phyloP scores from a whole-genome alignment of 768 basidiomycete species.

The Rhodotorula diobovata region DNA sequence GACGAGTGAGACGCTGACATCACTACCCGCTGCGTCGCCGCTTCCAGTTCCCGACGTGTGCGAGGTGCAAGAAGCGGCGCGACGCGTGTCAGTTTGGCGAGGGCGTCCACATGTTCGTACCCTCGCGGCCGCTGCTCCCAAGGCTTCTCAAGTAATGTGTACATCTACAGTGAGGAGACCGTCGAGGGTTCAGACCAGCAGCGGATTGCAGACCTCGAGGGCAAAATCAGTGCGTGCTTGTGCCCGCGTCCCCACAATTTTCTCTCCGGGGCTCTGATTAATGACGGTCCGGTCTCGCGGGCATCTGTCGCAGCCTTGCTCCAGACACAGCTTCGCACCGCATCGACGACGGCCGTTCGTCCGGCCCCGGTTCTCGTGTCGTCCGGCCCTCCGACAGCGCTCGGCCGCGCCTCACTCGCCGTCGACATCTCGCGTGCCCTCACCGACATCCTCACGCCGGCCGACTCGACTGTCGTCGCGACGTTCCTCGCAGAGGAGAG shows the following conservation, averaged over 20 bases:
- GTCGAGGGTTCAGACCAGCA: conserved; percentile 29
- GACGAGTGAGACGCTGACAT: neutral
- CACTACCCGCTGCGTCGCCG: neutral
- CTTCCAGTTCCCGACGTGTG: conserved; percentile 17
- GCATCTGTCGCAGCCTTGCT: conserved; percentile 5
- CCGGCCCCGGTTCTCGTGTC: neutral
- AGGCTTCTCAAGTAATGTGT: no score
- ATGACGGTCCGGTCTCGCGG: neutral
- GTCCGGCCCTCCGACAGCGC: neutral
- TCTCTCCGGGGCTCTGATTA: neutral
- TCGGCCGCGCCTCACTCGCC: neutral
- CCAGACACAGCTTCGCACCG: conserved; percentile 2
- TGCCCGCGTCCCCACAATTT: no score
- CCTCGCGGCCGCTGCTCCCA: neutral
- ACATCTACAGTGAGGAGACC: conserved; percentile 27
- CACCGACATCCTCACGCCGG: neutral
- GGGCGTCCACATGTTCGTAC: conserved; percentile 27
- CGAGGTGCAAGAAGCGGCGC: conserved; percentile 25
- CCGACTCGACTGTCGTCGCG: neutral
- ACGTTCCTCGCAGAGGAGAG: neutral
- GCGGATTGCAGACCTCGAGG: conserved; percentile 22
- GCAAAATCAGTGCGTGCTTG: conserved; percentile 23
- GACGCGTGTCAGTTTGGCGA: conserved; percentile 25
- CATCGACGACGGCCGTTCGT: neutral
- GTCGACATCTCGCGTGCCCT: conserved; percentile 7